Evolutionary conservation across 306 rosid species (phyloP), one percentile per base, ranked within the genome.

Genomic region (Citrullus amarus): DNA sequence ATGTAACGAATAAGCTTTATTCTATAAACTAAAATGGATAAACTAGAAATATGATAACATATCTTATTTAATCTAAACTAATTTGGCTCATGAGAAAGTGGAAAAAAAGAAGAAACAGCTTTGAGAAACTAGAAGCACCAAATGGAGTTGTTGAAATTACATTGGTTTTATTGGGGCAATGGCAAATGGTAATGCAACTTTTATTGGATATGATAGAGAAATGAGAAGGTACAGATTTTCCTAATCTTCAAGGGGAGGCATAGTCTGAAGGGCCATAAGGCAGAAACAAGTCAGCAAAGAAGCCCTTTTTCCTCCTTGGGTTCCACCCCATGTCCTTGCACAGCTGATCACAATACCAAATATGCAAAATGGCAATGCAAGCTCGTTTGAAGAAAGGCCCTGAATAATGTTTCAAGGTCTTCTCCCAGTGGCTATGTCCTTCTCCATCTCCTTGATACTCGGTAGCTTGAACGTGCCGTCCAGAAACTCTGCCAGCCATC

Each of bases 321-420:
- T 84, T 92, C 95, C 89, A 90, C 5, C 88, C 85, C 88, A 90
- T 92, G 88, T 90, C 95, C 48, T 84, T 88, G 87, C 97, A 92
- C 0, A 90, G 30, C 41, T 87, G 95, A 60, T 90, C 92, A 41
- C 80, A 80, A 56, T 86, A 84, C 89, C 90, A 86, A 25, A 87
- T 67, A 61, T 90, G 91, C 68, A 88, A 75, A 5, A 82, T 81
- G 54, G 71, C 86, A 9, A 90, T 70, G 81, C 93, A 82, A 8
- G 88, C 86, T 79, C 93, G 85, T 17, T 85, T 80, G 76, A 80
- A 82, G 88, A 84, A 67, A 34, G 79, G 50, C 12, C 82, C 86
- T 0, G 93, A 79, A 74, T 86, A 87, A 46, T 11, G 50, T 73
- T 79, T 83, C 80, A 81, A 60, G 71, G 43, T 75, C 62, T 79